A percentile compares a stretch with the other conserved stretches of the same genome.
These are phyloP conservation scores for Rugonectria rugulosa DNA, from an alignment of 2,329 filamentous ascomycete species.

Conservation along the genomic window DNA sequence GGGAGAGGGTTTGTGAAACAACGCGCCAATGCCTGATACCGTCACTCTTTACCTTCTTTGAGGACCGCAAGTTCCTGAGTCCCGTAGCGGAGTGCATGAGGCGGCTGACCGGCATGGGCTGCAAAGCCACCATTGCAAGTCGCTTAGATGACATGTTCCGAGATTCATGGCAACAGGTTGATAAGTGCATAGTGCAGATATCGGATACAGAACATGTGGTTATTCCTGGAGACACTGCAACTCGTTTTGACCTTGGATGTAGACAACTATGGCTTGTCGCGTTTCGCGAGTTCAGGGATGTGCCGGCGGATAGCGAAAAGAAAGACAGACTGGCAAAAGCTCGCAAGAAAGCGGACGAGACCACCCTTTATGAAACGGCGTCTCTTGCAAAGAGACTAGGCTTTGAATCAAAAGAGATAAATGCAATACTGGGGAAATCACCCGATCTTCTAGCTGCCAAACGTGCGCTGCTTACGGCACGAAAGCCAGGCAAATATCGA, in stretches of 20 bases:
- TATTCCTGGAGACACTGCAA: neutral
- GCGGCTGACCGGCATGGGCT: slow-evolving; percentile 5
- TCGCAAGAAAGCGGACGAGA: slow-evolving; percentile 11
- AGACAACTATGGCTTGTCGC: slow-evolving; percentile 20
- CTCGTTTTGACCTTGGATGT: slow-evolving; percentile 18
- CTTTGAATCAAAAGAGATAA: slow-evolving; percentile 18
- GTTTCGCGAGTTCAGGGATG: slow-evolving; percentile 15
- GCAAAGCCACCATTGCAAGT: slow-evolving; percentile 1
- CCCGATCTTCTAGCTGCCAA: slow-evolving; percentile 13
- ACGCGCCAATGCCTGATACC: slow-evolving; percentile 40
- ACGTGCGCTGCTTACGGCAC: slow-evolving; percentile 6
- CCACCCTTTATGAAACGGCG: slow-evolving; percentile 15
- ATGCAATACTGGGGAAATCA: slow-evolving; percentile 1
- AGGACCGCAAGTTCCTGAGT: slow-evolving; percentile 46
- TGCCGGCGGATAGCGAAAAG: slow-evolving; percentile 4
- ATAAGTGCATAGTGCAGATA: slow-evolving; percentile 19
- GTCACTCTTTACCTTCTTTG: slow-evolving; percentile 47
- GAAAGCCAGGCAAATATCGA: slow-evolving; percentile 8
- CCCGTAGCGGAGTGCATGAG: slow-evolving; percentile 20
- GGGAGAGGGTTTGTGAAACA: slow-evolving; percentile 31
- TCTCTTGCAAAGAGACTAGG: slow-evolving; percentile 15
- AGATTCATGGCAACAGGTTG: neutral
- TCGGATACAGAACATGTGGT: slow-evolving; percentile 3
- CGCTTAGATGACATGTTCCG: neutral
- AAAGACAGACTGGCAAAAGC: slow-evolving; percentile 12